These are phyloP conservation scores for Kwoniella sp. DNA, from an alignment of 768 basidiomycete genomes.

Conservation along the genomic window DNA sequence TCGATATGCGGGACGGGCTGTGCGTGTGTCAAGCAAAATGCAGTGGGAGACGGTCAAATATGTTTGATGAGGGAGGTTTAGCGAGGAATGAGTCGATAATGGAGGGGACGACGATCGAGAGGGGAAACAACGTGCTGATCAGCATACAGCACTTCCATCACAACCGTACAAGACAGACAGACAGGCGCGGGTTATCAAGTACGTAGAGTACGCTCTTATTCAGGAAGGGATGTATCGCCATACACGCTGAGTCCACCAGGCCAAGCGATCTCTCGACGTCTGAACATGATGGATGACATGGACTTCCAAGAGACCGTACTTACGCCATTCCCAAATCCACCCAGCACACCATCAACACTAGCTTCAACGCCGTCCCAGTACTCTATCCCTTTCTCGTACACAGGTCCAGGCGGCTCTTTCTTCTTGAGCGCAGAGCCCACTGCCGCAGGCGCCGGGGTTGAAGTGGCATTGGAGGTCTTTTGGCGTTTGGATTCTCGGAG, in stretches of 20 bases:
- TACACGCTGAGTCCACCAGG: no score
- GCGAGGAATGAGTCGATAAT: no score
- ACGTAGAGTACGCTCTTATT: no score
- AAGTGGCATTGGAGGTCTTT: slow-evolving; percentile 22
- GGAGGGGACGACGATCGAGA: not conserved
- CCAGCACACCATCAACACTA: slow-evolving; percentile 83
- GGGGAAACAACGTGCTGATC: not conserved
- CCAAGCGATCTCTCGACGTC: no score
- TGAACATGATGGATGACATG: no score
- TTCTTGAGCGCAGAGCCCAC: slow-evolving; percentile 43
- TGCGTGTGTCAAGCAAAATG: no score
- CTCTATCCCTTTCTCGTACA: slow-evolving; percentile 73
- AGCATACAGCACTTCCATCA: no score
- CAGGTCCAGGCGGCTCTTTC: slow-evolving; percentile 57
- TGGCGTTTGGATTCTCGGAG: slow-evolving; percentile 29
- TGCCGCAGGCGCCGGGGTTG: not conserved
- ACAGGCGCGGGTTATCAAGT: no score
- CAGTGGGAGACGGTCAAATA: no score
- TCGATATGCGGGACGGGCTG: slow-evolving; percentile 89
- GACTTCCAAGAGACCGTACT: slow-evolving; percentile 28
- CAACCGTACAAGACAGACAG: no score
- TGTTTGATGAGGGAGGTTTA: no score
- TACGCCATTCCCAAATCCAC: slow-evolving; percentile 66
- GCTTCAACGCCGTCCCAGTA: slow-evolving; percentile 87
- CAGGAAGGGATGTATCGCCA: no score